Percentiles rank a stretch among this genome's conserved stretches.
phyloP scores from a whole-genome alignment of 208 protist species.

The Vickermania spadyakhi region DNA sequence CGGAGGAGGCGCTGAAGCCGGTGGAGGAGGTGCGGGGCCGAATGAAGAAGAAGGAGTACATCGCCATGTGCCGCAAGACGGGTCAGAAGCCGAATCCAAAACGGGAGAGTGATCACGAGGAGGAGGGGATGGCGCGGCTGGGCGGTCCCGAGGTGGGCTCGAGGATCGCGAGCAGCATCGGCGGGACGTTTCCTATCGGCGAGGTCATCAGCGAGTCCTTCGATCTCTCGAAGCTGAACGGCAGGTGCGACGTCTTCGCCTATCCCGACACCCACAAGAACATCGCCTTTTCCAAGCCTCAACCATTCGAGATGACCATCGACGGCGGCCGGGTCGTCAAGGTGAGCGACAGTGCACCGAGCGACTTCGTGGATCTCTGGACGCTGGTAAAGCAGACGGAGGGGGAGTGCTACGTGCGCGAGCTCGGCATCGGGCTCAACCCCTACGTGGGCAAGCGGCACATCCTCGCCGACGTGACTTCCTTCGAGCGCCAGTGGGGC shows the following conservation, averaged over 20 bases:
- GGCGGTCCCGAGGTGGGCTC: constrained; percentile 20
- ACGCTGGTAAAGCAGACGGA: constrained; percentile 73
- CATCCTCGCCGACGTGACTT: constrained; percentile 82
- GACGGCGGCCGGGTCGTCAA: constrained; percentile 53
- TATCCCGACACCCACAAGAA: constrained; percentile 72
- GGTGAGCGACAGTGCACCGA: constrained; percentile 46
- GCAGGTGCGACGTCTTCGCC: constrained; percentile 69
- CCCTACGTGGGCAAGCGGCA: constrained; percentile 65
- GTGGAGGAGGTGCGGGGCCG: constrained; percentile 18
- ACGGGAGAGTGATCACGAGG: constrained; percentile 30
- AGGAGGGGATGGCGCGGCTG: constrained; percentile 3
- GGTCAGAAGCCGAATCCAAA: constrained; percentile 38
- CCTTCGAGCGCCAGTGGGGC: constrained; percentile 88
- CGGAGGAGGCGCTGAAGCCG: background rate
- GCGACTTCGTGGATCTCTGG: constrained; percentile 69
- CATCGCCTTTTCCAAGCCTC: constrained; percentile 51
- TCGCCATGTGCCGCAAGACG: constrained; percentile 35
- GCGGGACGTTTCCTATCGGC: constrained; percentile 85
- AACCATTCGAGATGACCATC: constrained; percentile 66
- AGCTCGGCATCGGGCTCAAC: constrained; percentile 87
- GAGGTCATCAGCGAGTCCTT: constrained; percentile 87
- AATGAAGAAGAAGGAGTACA: constrained; percentile 76
- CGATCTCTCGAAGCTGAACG: constrained; percentile 73
- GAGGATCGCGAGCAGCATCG: constrained; percentile 71
- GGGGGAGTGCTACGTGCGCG: constrained; percentile 74